Evolutionary conservation across 78 protist genomes (phyloP), one percentile per base, ranked within the genome.

Genomic region (Dictyostelium firmibasis): DNA sequence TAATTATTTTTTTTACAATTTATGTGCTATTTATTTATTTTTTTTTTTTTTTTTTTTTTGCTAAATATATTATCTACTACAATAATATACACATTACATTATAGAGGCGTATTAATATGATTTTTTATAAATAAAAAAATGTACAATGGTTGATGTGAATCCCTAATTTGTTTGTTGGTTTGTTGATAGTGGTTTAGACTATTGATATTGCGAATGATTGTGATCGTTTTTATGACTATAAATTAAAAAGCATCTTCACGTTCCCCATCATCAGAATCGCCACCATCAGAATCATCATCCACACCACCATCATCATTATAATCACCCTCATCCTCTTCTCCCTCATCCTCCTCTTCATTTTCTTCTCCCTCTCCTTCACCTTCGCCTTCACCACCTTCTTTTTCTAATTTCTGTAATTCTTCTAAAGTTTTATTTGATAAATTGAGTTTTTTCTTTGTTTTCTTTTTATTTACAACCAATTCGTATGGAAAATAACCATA

Each of bases 321-420:
- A 23, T 33, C 83, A 0, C n/a, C 83, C 1, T 36, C 83, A 23
- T 76, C 83, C 9, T 76, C 83, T 5, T 41, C 83, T 13, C 1
- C 77, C 0, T 35, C 50, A 2, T 74, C 62, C 5, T 43, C 83
- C 2, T n/a, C 83, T 0, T 41, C 62, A 41, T 23, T 62, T 36
- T 16, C 6, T 25, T 41, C 83, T n/a, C n/a, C 83, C 0, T 35
- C 83, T 25, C 41, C 83, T n/a, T 23, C 83, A 9, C 18, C 83
- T 41, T 23, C 83, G n/a, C 16, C 83, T 9, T 35, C 82, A 36
- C 53, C 83, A 77, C 60, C 83, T 67, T 67, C 75, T 67, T 67
- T 67, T 41, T 77, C 83, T 41, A 31, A n/a, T 43, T 41, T 43
- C 25, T 77, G 50, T 77, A 43, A 43, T 31, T 77, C 83, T 14